Evolutionary conservation across 2,329 filamentous ascomycete species (phyloP).

Genomic region (Venturia nashicola): DNA sequence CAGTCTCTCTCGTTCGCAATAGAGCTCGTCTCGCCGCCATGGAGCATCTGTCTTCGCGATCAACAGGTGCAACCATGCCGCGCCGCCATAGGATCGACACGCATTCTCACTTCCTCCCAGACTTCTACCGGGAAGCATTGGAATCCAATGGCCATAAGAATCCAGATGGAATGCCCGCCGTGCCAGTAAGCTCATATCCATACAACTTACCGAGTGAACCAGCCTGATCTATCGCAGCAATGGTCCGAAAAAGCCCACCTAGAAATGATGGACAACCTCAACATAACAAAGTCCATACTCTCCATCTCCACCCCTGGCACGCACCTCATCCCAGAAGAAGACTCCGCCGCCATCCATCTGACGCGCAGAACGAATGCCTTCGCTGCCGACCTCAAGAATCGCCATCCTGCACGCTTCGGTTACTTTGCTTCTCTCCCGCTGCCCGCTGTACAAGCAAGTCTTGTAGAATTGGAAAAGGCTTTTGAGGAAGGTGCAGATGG

Average conservation of each 20-base stretch:
- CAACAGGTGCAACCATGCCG: neutral
- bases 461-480: slow-evolving; percentile 36
- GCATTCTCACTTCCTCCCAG: slow-evolving; percentile 36
- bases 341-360: slow-evolving; percentile 23
- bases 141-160: slow-evolving; percentile 28
- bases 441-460: slow-evolving; percentile 33
- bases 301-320: slow-evolving; percentile 44
- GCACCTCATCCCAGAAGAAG: slow-evolving; percentile 29
- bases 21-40: neutral
- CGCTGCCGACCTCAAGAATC: slow-evolving; percentile 26
- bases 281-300: slow-evolving; percentile 40
- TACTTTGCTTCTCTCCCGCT: slow-evolving; percentile 43
- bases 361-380: slow-evolving; percentile 30
- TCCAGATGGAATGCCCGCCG: slow-evolving; percentile 38
- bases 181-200: slow-evolving; percentile 18
- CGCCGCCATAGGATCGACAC: slow-evolving; percentile 30
- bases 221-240: slow-evolving; percentile 13
- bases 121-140: slow-evolving; percentile 29
- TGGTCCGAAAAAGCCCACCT: slow-evolving; percentile 38
- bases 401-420: slow-evolving; percentile 31
- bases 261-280: slow-evolving; percentile 35
- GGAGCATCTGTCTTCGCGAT: neutral
- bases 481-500: slow-evolving; percentile 36
- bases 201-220: neutral
- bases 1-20: neutral